These are phyloP conservation scores for Boletus edulis DNA, from an alignment of 768 basidiomycete genomes.

Conservation along the genomic window DNA sequence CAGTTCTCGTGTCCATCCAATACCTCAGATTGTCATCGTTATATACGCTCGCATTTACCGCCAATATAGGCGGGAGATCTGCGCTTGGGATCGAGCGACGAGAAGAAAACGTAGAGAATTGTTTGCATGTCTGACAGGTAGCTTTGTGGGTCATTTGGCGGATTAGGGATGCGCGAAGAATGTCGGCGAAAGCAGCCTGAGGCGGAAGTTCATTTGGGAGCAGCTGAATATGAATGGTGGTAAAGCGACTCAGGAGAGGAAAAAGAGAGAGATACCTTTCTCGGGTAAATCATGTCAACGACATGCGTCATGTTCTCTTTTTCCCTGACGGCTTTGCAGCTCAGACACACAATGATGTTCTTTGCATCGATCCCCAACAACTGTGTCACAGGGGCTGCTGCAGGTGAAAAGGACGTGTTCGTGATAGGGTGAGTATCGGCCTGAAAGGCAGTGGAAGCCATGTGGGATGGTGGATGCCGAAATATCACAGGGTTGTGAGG, in stretches of 20 bases:
- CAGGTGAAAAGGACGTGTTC: conserved; percentile 27
- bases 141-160: conserved; percentile 86
- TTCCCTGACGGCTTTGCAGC: conserved; percentile 67
- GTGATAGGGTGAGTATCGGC: conserved; percentile 16
- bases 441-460: conserved; percentile 10
- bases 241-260: not conserved
- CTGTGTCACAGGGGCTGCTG: conserved; percentile 79
- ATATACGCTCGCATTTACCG: conserved; percentile 81
- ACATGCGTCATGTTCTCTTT: conserved; percentile 83
- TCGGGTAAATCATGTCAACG: conserved; percentile 83
- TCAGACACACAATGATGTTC: conserved; percentile 70
- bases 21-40: conserved; percentile 68
- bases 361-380: conserved; percentile 78
- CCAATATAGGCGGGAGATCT: conserved; percentile 79
- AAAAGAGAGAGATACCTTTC: conserved; percentile 50
- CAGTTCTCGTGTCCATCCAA: conserved; percentile 62
- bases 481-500: conserved; percentile 59
- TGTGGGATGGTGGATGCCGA: conserved; percentile 19
- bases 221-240: conserved; percentile 21
- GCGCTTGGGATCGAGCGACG: conserved; percentile 60
- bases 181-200: conserved; percentile 55
- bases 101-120: conserved; percentile 69
- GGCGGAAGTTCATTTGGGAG: conserved; percentile 37
- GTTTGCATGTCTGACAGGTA: conserved; percentile 80
- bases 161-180: conserved; percentile 73